phyloP scores from a whole-genome alignment of 495 filamentous ascomycete species.

The Penicillium cosmopolitanum region DNA sequence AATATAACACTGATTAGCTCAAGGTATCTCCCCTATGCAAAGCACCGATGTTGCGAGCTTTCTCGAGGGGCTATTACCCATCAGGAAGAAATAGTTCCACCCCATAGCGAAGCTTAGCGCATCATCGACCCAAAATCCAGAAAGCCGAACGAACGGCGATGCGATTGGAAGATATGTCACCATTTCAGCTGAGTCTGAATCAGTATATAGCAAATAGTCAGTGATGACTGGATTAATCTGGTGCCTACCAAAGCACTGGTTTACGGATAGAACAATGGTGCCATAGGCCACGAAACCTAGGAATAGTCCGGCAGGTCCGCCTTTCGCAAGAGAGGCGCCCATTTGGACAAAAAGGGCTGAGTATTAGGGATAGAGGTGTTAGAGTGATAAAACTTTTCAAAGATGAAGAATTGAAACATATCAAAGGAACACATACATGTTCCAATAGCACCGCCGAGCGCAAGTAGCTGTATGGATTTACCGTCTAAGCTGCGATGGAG shows the following conservation, averaged over 20 bases:
- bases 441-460: constrained; percentile 73
- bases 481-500: constrained; percentile 59
- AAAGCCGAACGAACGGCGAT: constrained; percentile 79
- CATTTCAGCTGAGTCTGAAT: constrained; percentile 66
- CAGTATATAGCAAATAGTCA: not conserved
- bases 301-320: constrained; percentile 73
- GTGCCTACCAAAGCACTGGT: constrained; percentile 57
- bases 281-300: constrained; percentile 63
- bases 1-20: constrained; percentile 22
- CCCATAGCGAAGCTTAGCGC: constrained; percentile 56
- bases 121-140: constrained; percentile 78
- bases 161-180: constrained; percentile 76
- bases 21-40: not conserved
- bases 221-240: constrained; percentile 9
- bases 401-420: not conserved
- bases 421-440: constrained; percentile 43
- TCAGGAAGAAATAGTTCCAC: constrained; percentile 66
- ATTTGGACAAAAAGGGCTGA: constrained; percentile 72
- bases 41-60: too few species aligned
- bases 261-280: constrained; percentile 32
- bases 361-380: not conserved
- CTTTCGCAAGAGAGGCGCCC: constrained; percentile 64
- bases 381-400: too few species aligned
- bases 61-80: constrained; percentile 19
- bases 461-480: constrained; percentile 69